These are phyloP conservation scores for Pythium dissimile DNA, from an alignment of 352 stramenopile species.

Conservation along the genomic window DNA sequence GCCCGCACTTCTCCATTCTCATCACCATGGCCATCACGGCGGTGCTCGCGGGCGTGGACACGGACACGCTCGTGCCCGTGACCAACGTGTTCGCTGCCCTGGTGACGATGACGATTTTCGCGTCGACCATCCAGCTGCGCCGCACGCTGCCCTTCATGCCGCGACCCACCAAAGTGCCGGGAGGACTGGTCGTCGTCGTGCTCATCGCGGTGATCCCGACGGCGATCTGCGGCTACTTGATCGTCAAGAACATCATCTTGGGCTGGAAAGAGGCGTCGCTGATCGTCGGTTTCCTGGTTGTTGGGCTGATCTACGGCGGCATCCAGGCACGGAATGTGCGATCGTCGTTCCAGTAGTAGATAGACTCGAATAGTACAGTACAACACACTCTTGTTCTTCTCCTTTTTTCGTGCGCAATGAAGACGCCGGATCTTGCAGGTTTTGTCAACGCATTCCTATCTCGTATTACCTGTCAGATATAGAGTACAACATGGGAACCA, in stretches of 20 bases:
- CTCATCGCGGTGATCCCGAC: slow-evolving; percentile 14
- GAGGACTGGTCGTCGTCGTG: slow-evolving; percentile 26
- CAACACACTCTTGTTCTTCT: background rate
- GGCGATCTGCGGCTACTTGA: slow-evolving; percentile 12
- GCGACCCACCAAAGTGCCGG: slow-evolving; percentile 43
- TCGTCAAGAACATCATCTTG: slow-evolving; percentile 15
- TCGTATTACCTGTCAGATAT: no score
- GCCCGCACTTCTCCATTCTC: slow-evolving; percentile 40
- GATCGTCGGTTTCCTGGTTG: slow-evolving; percentile 35
- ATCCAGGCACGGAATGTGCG: slow-evolving; percentile 22
- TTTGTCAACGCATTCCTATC: no score
- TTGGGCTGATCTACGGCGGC: slow-evolving; percentile 29
- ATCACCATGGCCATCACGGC: slow-evolving; percentile 34
- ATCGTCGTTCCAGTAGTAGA: background rate
- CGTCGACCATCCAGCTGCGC: slow-evolving; percentile 86
- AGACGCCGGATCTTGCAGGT: no score
- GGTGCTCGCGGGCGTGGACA: slow-evolving; percentile 35
- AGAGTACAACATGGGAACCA: no score
- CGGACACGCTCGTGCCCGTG: slow-evolving; percentile 73
- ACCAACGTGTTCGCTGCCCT: slow-evolving; percentile 89
- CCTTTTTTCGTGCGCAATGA: no score
- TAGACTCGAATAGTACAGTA: background rate
- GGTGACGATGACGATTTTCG: slow-evolving; percentile 84
- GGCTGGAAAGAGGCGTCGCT: slow-evolving; percentile 21
- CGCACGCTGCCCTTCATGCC: slow-evolving; percentile 57